Percentiles rank a stretch among this genome's conserved stretches.
Evolutionary conservation across 2,329 filamentous ascomycete species (phyloP).

Genomic region (Exophiala bonariae): DNA sequence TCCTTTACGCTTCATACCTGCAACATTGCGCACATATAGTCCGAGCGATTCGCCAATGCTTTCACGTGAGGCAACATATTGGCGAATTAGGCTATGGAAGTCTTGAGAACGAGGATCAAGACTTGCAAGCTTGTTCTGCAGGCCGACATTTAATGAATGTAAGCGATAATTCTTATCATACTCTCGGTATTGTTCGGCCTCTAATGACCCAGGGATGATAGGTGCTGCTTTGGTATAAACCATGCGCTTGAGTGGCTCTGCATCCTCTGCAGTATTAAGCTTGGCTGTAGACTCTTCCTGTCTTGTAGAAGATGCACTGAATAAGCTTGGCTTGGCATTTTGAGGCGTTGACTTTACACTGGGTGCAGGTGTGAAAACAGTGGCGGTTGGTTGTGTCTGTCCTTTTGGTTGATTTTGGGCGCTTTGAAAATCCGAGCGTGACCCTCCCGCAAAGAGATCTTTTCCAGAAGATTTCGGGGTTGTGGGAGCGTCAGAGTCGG

Average conservation of each 20-base stretch:
- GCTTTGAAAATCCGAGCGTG: too few species aligned
- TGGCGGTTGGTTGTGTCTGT: too few species aligned
- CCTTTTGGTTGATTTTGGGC: too few species aligned
- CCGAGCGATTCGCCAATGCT: conserved; percentile 38
- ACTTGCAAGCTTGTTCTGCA: conserved; percentile 34
- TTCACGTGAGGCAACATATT: conserved; percentile 40
- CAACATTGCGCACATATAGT: conserved; percentile 19
- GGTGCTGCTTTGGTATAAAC: conserved; percentile 26
- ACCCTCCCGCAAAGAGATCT: too few species aligned
- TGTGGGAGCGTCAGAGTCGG: too few species aligned
- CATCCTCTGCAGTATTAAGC: not conserved
- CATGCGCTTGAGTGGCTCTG: conserved; percentile 13
- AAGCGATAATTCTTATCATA: conserved; percentile 32
- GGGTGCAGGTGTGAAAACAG: too few species aligned
- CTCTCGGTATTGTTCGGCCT: conserved; percentile 24
- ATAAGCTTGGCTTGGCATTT: conserved; percentile 6
- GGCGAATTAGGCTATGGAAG: conserved; percentile 38
- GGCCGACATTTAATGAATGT: conserved; percentile 36
- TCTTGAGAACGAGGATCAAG: conserved; percentile 35
- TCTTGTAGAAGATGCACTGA: conserved; percentile 1
- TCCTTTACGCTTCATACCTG: conserved; percentile 33
- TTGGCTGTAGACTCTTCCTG: conserved; percentile 1
- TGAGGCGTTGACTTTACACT: too few species aligned
- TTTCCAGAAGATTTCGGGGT: too few species aligned
- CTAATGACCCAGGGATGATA: conserved; percentile 21